Conservation (phyloP, 805 yeast genomes). For the Blastobotrys robertii region DNA sequence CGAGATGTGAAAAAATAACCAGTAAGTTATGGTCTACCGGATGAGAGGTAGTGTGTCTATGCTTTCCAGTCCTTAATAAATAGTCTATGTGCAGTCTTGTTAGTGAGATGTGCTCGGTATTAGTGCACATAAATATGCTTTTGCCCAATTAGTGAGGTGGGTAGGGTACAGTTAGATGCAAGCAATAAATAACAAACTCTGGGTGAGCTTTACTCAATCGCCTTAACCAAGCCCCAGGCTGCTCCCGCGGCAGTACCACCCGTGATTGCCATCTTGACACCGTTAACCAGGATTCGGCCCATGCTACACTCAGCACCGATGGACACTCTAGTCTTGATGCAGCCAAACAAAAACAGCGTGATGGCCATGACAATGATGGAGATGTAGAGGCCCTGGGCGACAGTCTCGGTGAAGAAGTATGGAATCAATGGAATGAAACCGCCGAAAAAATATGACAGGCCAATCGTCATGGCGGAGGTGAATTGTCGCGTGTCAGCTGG, state of each 20-base stretch:
- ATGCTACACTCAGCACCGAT: slow-evolving; percentile 68
- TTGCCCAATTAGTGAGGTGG: neutral
- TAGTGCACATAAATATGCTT: neutral
- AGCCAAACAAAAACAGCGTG: slow-evolving; percentile 83
- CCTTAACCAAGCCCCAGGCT: slow-evolving; percentile 84
- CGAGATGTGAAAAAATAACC: too few relatives aligned
- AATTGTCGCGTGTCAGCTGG: slow-evolving; percentile 89
- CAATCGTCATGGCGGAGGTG: slow-evolving; percentile 83
- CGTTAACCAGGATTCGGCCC: slow-evolving; percentile 46
- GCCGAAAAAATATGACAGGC: slow-evolving; percentile 79
- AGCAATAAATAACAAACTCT: neutral
- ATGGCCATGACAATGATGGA: slow-evolving; percentile 75
- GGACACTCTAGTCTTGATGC: slow-evolving; percentile 71
- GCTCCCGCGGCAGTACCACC: slow-evolving; percentile 98
- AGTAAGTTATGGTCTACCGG: too few relatives aligned
- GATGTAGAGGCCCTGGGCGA: slow-evolving; percentile 62
- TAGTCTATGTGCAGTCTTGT: neutral
- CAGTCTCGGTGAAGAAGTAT: slow-evolving; percentile 72
- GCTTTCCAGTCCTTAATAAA: too few relatives aligned
- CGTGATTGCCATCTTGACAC: slow-evolving; percentile 83
- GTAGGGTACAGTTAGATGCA: neutral
- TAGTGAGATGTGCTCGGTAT: neutral
- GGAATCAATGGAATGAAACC: slow-evolving; percentile 90
- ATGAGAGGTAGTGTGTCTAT: too few relatives aligned
- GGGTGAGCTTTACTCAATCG: slow-evolving; percentile 42